phyloP scores from a whole-genome alignment of 495 filamentous ascomycete genomes.

The Neurospora africana region DNA sequence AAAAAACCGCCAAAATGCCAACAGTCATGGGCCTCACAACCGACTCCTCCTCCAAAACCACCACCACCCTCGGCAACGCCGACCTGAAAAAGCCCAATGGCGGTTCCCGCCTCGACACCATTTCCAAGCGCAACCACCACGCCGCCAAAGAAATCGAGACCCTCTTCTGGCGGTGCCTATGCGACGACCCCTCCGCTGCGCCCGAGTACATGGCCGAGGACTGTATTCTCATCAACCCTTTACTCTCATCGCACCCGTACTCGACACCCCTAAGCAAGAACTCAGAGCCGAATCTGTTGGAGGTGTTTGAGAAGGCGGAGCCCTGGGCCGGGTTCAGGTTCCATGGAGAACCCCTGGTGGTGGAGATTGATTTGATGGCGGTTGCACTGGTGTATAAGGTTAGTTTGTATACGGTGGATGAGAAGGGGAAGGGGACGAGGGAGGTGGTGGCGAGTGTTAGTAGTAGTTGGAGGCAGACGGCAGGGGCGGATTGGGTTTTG shows the following conservation, averaged over 20 bases:
- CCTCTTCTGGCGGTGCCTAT: constrained; percentile 25
- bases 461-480: constrained; percentile 25
- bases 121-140: constrained; percentile 28
- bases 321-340: constrained; percentile 18
- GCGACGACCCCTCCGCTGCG: constrained; percentile 21
- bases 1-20: constrained; percentile 8
- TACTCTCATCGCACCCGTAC: constrained; percentile 10
- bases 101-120: constrained; percentile 24
- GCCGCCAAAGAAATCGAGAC: constrained; percentile 25
- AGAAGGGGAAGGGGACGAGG: constrained; percentile 9
- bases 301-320: constrained; percentile 14
- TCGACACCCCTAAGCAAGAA: too few relatives aligned
- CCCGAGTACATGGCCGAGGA: constrained; percentile 27
- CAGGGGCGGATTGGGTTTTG: constrained; percentile 27
- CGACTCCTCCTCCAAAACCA: constrained; percentile 10
- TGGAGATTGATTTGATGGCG: constrained; percentile 28
- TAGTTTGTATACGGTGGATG: constrained; percentile 13
- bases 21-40: constrained; percentile 20
- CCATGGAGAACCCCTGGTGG: constrained; percentile 19
- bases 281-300: constrained; percentile 12
- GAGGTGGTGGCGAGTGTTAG: constrained; percentile 19
- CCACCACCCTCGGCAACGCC: constrained; percentile 16
- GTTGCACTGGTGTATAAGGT: constrained; percentile 22
- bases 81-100: constrained; percentile 27
- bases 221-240: constrained; percentile 29